Percentiles rank a stretch among this genome's conserved stretches.
Evolutionary conservation across 1,139 yeast genomes (phyloP).

Genomic region (Hansenula anomala): DNA sequence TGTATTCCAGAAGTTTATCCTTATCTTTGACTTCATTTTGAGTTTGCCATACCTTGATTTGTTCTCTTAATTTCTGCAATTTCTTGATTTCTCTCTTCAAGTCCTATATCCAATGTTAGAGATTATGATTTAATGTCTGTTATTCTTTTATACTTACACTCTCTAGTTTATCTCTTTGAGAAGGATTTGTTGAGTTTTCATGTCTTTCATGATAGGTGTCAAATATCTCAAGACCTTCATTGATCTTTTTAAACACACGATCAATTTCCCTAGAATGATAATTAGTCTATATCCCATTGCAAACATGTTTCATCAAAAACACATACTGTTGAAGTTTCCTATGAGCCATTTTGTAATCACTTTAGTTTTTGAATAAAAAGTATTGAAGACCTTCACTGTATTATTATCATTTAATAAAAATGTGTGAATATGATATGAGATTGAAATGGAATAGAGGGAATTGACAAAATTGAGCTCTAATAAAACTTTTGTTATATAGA

Average conservation of each 20-base stretch:
- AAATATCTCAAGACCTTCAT: slow-evolving; percentile 87
- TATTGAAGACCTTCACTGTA: background rate
- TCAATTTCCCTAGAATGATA: slow-evolving; percentile 73
- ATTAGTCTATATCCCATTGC: no score
- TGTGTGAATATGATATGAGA: background rate
- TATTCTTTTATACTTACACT: no score
- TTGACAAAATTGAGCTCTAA: no score
- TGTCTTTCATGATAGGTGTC: slow-evolving; percentile 87
- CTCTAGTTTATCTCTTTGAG: slow-evolving; percentile 93
- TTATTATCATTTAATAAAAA: slow-evolving; percentile 5
- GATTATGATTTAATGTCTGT: no score
- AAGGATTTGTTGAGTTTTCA: slow-evolving; percentile 72
- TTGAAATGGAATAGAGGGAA: no score
- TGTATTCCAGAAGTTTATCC: slow-evolving; percentile 70
- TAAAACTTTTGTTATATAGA: no score
- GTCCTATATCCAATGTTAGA: slow-evolving; percentile 83
- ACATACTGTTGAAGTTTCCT: slow-evolving; percentile 56
- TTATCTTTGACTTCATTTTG: slow-evolving; percentile 92
- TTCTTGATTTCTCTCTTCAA: slow-evolving; percentile 94
- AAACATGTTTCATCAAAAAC: background rate
- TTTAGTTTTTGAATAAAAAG: slow-evolving; percentile 18
- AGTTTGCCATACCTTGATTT: slow-evolving; percentile 91
- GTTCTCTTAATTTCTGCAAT: slow-evolving; percentile 91
- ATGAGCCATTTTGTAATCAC: slow-evolving; percentile 50
- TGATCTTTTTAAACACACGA: slow-evolving; percentile 89